Percentiles rank a stretch among this genome's conserved stretches.
Evolutionary conservation across 257 asterid species (phyloP).

Genomic region (Linderniella brevidens): DNA sequence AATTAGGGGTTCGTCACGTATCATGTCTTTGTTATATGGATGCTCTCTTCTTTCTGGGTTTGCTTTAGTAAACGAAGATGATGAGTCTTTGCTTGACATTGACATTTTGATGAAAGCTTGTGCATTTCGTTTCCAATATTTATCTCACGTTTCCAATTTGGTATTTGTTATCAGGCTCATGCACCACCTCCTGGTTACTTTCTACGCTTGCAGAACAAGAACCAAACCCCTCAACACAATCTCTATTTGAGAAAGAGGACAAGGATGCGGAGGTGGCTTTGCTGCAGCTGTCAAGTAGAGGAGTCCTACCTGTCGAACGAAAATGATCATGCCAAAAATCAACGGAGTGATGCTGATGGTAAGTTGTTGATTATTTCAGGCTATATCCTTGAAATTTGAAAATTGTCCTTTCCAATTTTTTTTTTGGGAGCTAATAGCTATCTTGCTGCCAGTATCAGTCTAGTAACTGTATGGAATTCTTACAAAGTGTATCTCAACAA

Average conservation of each 20-base stretch:
- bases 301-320: constrained; percentile 48
- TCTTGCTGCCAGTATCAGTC: no score
- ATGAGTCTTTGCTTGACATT: no score
- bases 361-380: constrained; percentile 7
- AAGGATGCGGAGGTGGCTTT: constrained; percentile 88
- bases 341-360: constrained; percentile 48
- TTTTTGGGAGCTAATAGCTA: no score
- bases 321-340: constrained; percentile 60
- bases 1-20: no score
- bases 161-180: constrained; percentile 27
- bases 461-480: no score
- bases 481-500: no score
- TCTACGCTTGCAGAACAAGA: constrained; percentile 34
- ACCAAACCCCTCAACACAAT: constrained; percentile 24
- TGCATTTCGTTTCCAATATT: constrained; percentile 1
- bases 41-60: no score
- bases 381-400: no score
- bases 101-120: no score
- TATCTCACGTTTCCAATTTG: constrained; percentile 7
- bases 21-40: no score
- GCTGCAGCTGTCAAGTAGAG: constrained; percentile 59
- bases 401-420: no score
- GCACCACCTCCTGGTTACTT: constrained; percentile 54
- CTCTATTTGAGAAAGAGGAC: constrained; percentile 38
- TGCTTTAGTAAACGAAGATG: no score